Evolutionary conservation across 805 yeast species (phyloP).

Genomic region (Clavispora santaluciae): DNA sequence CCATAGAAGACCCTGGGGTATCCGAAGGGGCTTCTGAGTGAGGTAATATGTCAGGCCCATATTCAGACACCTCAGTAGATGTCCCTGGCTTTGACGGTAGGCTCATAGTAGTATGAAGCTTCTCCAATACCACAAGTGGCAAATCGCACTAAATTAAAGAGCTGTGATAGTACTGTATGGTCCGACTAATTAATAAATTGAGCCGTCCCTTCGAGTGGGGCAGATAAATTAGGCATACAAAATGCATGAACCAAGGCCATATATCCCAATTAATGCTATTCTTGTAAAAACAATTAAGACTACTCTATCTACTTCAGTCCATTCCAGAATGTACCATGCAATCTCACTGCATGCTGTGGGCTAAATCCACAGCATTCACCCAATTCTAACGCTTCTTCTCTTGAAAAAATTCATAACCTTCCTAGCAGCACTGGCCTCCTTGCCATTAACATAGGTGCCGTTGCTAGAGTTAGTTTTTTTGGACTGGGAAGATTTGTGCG

Average conservation of each 20-base stretch:
- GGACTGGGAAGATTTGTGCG: conserved; percentile 18
- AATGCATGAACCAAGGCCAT: too few relatives aligned
- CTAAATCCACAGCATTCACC: conserved; percentile 1
- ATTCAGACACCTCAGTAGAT: background rate
- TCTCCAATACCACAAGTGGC: background rate
- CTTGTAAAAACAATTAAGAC: background rate
- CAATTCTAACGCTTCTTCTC: conserved; percentile 16
- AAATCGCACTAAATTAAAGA: background rate
- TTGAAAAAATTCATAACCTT: conserved; percentile 19
- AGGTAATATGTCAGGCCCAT: background rate
- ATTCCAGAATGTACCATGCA: background rate
- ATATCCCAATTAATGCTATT: background rate
- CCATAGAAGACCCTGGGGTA: background rate
- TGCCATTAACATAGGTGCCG: conserved; percentile 29
- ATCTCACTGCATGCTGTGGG: background rate
- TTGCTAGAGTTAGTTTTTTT: conserved; percentile 21
- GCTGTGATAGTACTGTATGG: background rate
- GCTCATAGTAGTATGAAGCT: background rate
- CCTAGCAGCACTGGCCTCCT: conserved; percentile 70
- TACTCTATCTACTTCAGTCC: background rate
- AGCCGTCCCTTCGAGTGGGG: too few relatives aligned
- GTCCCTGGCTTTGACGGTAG: background rate
- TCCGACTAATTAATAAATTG: too few relatives aligned
- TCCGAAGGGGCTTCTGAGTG: background rate
- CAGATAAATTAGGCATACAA: too few relatives aligned